Base-by-base conservation (phyloP, 1,139 yeast genomes). In the Sugiyamaella pinicola region DNA sequence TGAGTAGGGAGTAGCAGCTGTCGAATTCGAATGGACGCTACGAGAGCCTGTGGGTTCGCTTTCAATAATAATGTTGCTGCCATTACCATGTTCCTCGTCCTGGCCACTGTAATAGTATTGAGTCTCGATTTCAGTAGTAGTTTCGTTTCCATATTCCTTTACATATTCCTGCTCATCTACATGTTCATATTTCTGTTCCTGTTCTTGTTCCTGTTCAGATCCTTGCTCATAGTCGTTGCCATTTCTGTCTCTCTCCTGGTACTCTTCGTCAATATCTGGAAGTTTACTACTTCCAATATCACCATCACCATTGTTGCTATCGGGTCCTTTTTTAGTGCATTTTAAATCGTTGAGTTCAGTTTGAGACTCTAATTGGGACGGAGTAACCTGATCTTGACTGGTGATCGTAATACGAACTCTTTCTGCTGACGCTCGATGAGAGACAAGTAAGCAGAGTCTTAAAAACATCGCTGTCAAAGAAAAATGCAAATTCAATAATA, bases 401-500 rank as follows among this genome's bases (percentile, higher is more conserved):
- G n/a, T n/a, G 19, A 17, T n/a, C 2, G 33, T 18, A 22, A 26
- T 13, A 9, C 7, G n/a, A 17, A 13, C 15, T 24, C 33, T 26
- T 3, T n/a, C 43, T 9, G 43, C 29, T 2, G 31, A 8, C 9
- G 17, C 43, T 22, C 29, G 29, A 39, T 13, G 29, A 39, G 4
- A 19, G 33, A 35, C 33, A 33, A 24, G 18, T 7, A 22, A 4
- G 24, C 31, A 24, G 17, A 37, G 41, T 45, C 48, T 45, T 1
- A 45, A 9, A 6, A 45, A n/a, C 40, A 45, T 35, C 15, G n/a
- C n/a, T 12, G 28, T 10, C 41, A 45, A n/a, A 17, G 48, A 21
- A 3, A 34, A 6, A 24, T 45, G 48, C 15, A 45, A 18, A 35
- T 45, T 35, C 13, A 45, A 2, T 17, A 37, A 19, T 15, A 45